Conservation (phyloP, 202 grass and related monocot species). For the Digitaria exilis region DNA sequence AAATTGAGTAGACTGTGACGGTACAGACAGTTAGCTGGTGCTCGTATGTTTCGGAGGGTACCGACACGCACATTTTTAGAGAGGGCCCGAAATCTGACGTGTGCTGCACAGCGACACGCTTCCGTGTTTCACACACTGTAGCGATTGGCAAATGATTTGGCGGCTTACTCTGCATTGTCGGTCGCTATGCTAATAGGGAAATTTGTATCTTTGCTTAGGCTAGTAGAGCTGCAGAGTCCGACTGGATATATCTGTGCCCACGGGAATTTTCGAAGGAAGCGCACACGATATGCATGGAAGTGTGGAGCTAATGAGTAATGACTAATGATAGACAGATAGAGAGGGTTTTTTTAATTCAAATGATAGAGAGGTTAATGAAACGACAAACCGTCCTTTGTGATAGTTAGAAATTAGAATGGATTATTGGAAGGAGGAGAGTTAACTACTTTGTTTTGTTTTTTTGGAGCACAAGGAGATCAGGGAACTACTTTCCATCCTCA, state of each 20-base stretch:
- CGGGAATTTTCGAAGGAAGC: not conserved
- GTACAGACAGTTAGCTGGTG: not conserved
- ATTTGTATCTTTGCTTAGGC: constrained; percentile 22
- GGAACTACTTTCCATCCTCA: not conserved
- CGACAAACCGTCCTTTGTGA: not conserved
- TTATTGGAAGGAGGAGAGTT: not conserved
- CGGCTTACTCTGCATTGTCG: not conserved
- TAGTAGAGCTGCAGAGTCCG: not conserved
- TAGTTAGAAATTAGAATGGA: not conserved
- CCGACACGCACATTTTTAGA: not conserved
- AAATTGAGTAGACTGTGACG: not conserved
- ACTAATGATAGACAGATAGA: no score
- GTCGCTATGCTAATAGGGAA: constrained; percentile 19
- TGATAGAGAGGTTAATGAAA: not conserved
- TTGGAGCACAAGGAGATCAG: no score
- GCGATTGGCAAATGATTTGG: constrained; percentile 4
- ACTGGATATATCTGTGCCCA: not conserved
- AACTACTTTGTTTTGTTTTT: no score
- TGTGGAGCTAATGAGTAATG: not conserved
- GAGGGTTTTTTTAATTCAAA: no score
- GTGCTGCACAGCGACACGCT: constrained; percentile 25
- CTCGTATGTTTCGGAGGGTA: constrained; percentile 4
- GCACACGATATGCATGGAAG: not conserved
- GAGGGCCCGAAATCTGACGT: not conserved
- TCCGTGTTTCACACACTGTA: constrained; percentile 40